Evolutionary conservation across 106 monocot genomes (phyloP), one percentile per base, ranked within the genome.

Genomic region (Alisma plantagoaquatica): DNA sequence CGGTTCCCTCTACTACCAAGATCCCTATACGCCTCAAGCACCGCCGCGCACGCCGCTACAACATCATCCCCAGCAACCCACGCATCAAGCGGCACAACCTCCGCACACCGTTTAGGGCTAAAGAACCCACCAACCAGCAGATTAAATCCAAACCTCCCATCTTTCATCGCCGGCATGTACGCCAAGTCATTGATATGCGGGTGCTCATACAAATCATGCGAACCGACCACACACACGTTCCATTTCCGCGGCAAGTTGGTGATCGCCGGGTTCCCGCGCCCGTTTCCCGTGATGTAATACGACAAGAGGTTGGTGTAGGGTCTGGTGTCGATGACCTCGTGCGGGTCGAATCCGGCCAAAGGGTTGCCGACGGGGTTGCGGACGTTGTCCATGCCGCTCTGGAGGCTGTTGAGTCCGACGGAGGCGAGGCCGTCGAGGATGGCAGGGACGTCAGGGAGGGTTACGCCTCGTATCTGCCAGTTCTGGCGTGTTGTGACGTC

Each of bases 231-330:
- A 41, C 83, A 83, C 4, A 84, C 94, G 30, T 94, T 94, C 94
- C 94, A 94, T 71, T 94, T 94, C 68, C 94, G 83, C n/a, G 94
- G 94, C 94, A 94, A 49, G 45, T 94, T 94, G 49, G 94, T 73
- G 72, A 94, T 27, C 9, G 66, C 49, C 15, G 71, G 74, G 61
- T 87, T 93, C 31, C 87, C 93, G 9, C 54, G 48, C 9, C 50
- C 77, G 54, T 84, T 81, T 31, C 54, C 69, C 41, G 83, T 94
- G 65, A 94, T 52, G 59, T 43, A 94, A 23, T 73, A 31, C 0
- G 80, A 78, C 24, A 94, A 54, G 24, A 94, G 74, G 29, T 80
- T 73, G 48, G 71, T 53, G 70, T 71, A 94, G 18, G 80, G 73
- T 3, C 94, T 67, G 25, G 94, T 94, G 68, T 94, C 87, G 23